Evolutionary conservation across 2,329 filamentous ascomycete species (phyloP).

Genomic region (Fusarium sp.): DNA sequence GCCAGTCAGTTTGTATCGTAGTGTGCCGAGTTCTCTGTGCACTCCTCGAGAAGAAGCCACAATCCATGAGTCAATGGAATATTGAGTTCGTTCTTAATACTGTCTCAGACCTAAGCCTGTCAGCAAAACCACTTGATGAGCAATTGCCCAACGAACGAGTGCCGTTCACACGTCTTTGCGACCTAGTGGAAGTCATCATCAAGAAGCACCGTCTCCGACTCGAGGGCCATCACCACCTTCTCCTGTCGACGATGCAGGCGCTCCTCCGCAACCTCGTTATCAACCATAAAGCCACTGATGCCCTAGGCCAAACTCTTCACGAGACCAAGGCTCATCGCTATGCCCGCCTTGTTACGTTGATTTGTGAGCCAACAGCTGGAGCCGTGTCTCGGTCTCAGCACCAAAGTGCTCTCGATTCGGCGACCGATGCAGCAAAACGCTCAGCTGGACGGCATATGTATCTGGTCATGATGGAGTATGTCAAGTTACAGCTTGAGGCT

Average conservation of each 20-base stretch:
- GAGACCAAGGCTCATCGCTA: slow-evolving; percentile 64
- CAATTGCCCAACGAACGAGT: slow-evolving; percentile 50
- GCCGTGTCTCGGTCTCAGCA: slow-evolving; percentile 64
- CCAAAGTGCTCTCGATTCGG: slow-evolving; percentile 66
- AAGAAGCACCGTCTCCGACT: slow-evolving; percentile 71
- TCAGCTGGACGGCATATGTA: slow-evolving; percentile 74
- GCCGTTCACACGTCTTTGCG: slow-evolving; percentile 63
- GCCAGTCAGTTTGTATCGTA: slow-evolving; percentile 53
- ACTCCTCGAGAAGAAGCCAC: slow-evolving; percentile 65
- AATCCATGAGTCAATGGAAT: slow-evolving; percentile 69
- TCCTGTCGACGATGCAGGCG: slow-evolving; percentile 66
- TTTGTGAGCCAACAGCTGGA: slow-evolving; percentile 70
- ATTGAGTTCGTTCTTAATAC: slow-evolving; percentile 66
- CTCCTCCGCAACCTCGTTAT: slow-evolving; percentile 68
- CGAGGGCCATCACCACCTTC: slow-evolving; percentile 72
- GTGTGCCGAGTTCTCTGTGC: slow-evolving; percentile 58
- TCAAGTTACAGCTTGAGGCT: slow-evolving; percentile 71
- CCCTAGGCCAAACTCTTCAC: slow-evolving; percentile 50
- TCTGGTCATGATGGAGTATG: slow-evolving; percentile 69
- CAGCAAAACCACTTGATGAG: slow-evolving; percentile 41
- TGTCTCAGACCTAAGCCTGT: slow-evolving; percentile 55
- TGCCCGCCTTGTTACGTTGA: slow-evolving; percentile 68
- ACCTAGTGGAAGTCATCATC: slow-evolving; percentile 68
- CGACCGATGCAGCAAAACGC: slow-evolving; percentile 71
- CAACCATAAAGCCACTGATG: slow-evolving; percentile 41